Evolutionary conservation across 352 stramenopile genomes (phyloP), one percentile per base, ranked within the genome.

Genomic region (Globisporangium splendens): DNA sequence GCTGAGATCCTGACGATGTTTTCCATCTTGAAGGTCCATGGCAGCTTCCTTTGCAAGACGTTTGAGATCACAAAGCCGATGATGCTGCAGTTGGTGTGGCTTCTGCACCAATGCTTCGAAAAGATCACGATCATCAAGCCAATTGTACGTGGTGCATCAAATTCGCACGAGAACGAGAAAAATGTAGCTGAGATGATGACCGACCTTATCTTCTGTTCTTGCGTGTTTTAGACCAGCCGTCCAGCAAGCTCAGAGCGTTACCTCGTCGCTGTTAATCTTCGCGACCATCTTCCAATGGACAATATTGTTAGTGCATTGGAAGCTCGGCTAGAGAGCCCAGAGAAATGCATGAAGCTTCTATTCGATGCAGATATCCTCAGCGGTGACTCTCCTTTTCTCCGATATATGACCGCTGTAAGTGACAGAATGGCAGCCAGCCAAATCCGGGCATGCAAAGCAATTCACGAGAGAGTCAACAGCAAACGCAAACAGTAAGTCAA

Each of bases 241-340:
- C 84, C 84, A 11, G 84, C 81, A 8, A 94, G 84, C 44, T 94
- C 84, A 0, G 84, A 94, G 68, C 68, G 84, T 18, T 94, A 92
- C 49, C 55, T 94, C 22, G 64, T 90, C 6, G 72, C 70, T 3
- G 58, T 67, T 49, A 46, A 56, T 12, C 56, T 84, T n/a, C 68
- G 65, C 14, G 10, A 35, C 0, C 49, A 54, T 1, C 10, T 72
- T 5, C 57, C 65, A 2, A 54, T 67, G 5, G 18, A 63, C 54
- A 56, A 39, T n/a, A 59, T 84, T 33, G 43, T 71, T 14, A 31
- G 2, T 38, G 17, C 42, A 13, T 46, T 84, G 18, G 72, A 79
- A 67, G 17, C 51, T 17, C 62, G 47, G 43, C 33, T 62, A 15
- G 52, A 64, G 62, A 52, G 28, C 15, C 11, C 51, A 35, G 41